Evolutionary conservation across 768 basidiomycete species (phyloP).

Genomic region (Tricholoma terreum): DNA sequence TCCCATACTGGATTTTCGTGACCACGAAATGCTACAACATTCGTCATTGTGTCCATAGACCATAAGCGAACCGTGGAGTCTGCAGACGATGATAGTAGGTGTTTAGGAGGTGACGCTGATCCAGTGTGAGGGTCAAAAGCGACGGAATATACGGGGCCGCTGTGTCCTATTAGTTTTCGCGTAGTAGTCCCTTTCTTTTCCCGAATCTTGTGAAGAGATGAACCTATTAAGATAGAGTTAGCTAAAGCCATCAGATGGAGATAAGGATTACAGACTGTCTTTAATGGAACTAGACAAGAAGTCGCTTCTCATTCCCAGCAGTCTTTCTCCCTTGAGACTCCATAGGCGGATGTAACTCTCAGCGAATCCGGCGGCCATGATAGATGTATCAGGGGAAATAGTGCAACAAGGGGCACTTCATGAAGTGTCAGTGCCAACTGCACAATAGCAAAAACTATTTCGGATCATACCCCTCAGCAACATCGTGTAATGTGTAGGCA

Average conservation of each 20-base stretch:
- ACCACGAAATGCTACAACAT: slow-evolving; percentile 90
- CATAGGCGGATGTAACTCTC: slow-evolving; percentile 95
- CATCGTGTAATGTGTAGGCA: slow-evolving; percentile 92
- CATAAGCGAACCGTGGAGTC: slow-evolving; percentile 90
- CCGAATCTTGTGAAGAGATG: slow-evolving; percentile 59
- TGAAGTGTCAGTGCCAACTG: slow-evolving; percentile 5
- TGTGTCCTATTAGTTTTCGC: slow-evolving; percentile 95
- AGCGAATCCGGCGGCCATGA: slow-evolving; percentile 93
- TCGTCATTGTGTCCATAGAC: slow-evolving; percentile 94
- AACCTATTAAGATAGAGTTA: slow-evolving; percentile 34
- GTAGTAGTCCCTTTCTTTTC: slow-evolving; percentile 84
- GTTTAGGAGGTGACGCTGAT: slow-evolving; percentile 79
- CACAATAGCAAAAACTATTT: not conserved
- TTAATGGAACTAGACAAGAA: slow-evolving; percentile 62
- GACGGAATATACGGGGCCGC: slow-evolving; percentile 92
- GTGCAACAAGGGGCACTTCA: slow-evolving; percentile 77
- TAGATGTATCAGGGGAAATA: slow-evolving; percentile 87
- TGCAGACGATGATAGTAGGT: slow-evolving; percentile 88
- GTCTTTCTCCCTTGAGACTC: slow-evolving; percentile 90
- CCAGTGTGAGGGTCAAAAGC: slow-evolving; percentile 91
- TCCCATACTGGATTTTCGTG: slow-evolving; percentile 99
- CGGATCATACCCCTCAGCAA: slow-evolving; percentile 80
- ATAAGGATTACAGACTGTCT: slow-evolving; percentile 53
- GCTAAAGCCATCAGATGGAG: not conserved
- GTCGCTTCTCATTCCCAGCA: slow-evolving; percentile 75